These are phyloP conservation scores for Pichia pseudocactophila DNA, from an alignment of 805 yeast species.

Conservation along the genomic window DNA sequence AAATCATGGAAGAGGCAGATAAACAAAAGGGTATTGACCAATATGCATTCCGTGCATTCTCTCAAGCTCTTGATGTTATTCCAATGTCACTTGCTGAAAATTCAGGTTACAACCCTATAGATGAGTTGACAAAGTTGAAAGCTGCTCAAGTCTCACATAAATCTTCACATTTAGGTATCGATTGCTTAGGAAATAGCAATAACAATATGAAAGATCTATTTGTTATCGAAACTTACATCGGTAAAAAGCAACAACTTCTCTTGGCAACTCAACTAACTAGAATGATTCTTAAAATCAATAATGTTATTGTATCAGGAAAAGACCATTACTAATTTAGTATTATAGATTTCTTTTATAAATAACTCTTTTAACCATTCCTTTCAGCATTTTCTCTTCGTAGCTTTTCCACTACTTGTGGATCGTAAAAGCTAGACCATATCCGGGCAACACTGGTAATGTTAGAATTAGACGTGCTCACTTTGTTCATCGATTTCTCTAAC, in stretches of 20 bases:
- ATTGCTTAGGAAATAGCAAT: conserved; percentile 80
- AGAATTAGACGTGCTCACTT: conserved; percentile 6
- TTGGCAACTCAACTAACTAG: conserved; percentile 96
- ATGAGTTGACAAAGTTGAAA: conserved; percentile 75
- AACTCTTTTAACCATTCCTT: neutral
- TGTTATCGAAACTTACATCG: conserved; percentile 94
- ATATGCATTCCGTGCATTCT: conserved; percentile 93
- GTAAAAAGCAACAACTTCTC: conserved; percentile 91
- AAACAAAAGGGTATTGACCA: conserved; percentile 92
- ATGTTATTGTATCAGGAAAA: conserved; percentile 66
- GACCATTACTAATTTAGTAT: conserved; percentile 19
- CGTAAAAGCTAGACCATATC: conserved; percentile 19
- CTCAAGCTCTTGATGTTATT: conserved; percentile 81
- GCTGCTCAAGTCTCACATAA: conserved; percentile 73
- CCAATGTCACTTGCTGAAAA: conserved; percentile 96
- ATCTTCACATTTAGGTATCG: conserved; percentile 76
- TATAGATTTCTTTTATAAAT: conserved; percentile 3
- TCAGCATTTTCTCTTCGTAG: conserved; percentile 8
- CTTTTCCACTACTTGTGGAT: conserved; percentile 14
- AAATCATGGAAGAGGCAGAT: conserved; percentile 87
- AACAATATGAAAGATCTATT: conserved; percentile 91
- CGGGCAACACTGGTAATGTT: conserved; percentile 12
- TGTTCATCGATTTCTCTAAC: conserved; percentile 11
- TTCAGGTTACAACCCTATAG: conserved; percentile 92
- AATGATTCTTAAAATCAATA: conserved; percentile 95